phyloP scores from a whole-genome alignment of 257 asterid genomes.

The Jaltomata sinuosa region DNA sequence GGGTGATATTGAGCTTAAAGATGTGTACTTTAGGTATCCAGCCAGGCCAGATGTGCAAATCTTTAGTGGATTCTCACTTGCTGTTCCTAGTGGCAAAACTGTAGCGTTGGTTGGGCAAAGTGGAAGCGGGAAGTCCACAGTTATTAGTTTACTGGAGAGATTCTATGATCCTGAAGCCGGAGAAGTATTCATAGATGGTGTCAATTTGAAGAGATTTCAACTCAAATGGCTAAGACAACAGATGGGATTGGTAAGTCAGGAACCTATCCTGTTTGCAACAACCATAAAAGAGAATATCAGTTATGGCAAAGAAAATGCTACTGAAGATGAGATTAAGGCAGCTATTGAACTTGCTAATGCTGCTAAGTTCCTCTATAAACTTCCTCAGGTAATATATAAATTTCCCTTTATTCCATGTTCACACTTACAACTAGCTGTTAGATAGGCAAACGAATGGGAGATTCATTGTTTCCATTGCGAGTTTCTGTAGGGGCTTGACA shows the following conservation, averaged over 20 bases:
- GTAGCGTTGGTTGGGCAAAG: slow-evolving; percentile 75
- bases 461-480: not conserved
- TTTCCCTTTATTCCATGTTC: not conserved
- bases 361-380: slow-evolving; percentile 60
- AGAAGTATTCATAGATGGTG: slow-evolving; percentile 48
- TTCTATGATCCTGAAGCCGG: slow-evolving; percentile 72
- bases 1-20: slow-evolving; percentile 47
- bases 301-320: slow-evolving; percentile 60
- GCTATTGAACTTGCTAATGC: slow-evolving; percentile 77
- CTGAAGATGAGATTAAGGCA: slow-evolving; percentile 48
- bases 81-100: slow-evolving; percentile 41
- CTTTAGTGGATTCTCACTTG: slow-evolving; percentile 42
- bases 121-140: slow-evolving; percentile 74
- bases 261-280: slow-evolving; percentile 56
- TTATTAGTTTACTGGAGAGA: slow-evolving; percentile 59
- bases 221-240: slow-evolving; percentile 55
- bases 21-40: slow-evolving; percentile 58
- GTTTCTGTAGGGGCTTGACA: slow-evolving; percentile 54
- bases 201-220: slow-evolving; percentile 31
- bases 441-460: not conserved
- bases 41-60: slow-evolving; percentile 60
- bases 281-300: slow-evolving; percentile 50
- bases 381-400: slow-evolving; percentile 29
- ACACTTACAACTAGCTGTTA: not conserved
- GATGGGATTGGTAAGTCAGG: slow-evolving; percentile 73